phyloP scores from a whole-genome alignment of 2,329 filamentous ascomycete species.

The Monosporascus sp. region DNA sequence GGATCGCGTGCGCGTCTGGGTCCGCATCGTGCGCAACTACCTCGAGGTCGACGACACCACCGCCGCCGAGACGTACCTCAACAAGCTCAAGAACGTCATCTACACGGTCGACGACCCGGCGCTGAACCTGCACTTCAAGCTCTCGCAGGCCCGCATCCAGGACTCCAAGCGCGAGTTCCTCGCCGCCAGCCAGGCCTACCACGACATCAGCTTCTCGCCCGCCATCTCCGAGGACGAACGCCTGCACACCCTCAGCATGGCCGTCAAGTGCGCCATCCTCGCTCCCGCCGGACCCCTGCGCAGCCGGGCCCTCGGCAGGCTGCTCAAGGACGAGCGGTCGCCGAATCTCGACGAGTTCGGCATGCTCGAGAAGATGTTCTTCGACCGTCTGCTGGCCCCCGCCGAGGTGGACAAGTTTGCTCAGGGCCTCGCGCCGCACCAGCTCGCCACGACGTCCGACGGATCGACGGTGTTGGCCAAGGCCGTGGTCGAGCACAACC shows the following conservation, averaged over 20 bases:
- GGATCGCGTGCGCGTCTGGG: constrained; percentile 80
- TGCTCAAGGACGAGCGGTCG: constrained; percentile 91
- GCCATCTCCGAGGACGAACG: constrained; percentile 83
- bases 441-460: constrained; percentile 83
- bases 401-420: constrained; percentile 86
- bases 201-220: constrained; percentile 73
- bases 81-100: constrained; percentile 92
- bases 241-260: constrained; percentile 75
- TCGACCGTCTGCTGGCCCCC: constrained; percentile 75
- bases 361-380: constrained; percentile 96
- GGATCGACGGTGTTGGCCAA: constrained; percentile 89
- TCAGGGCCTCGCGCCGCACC: constrained; percentile 73
- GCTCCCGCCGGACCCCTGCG: constrained; percentile 85
- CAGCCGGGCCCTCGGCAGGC: constrained; percentile 69
- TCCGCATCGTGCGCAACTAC: constrained; percentile 90
- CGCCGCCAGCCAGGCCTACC: constrained; percentile 81
- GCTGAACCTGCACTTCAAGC: constrained; percentile 76
- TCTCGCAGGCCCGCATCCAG: constrained; percentile 87
- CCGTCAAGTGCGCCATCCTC: constrained; percentile 87
- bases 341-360: constrained; percentile 70
- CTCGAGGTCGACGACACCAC: constrained; percentile 91
- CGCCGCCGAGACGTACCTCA: constrained; percentile 78
- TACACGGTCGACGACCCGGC: constrained; percentile 69
- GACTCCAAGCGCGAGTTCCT: constrained; percentile 89
- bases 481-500: constrained; percentile 93